These are phyloP conservation scores for Botrytis galanthina DNA, from an alignment of 2,329 filamentous ascomycete species.

Conservation along the genomic window DNA sequence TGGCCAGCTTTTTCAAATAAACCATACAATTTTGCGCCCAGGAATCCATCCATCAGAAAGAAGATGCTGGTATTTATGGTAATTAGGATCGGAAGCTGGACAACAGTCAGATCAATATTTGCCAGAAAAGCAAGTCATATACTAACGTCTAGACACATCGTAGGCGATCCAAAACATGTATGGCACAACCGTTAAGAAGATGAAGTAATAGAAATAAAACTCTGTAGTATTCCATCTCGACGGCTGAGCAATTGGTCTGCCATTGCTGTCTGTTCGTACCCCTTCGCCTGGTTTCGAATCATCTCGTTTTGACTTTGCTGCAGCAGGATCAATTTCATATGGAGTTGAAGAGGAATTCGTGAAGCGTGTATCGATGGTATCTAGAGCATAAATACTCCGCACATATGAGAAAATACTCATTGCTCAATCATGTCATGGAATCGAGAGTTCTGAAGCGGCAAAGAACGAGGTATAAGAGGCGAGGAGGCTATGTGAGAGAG, in stretches of 20 bases:
- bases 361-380: constrained; percentile 71
- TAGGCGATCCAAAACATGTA: constrained; percentile 91
- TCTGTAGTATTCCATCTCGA: constrained; percentile 85
- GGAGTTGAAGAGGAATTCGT: constrained; percentile 68
- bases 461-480: background rate
- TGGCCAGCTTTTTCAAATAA: background rate
- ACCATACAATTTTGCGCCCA: constrained; percentile 77
- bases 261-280: constrained; percentile 42
- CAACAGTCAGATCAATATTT: constrained; percentile 23
- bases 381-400: constrained; percentile 59
- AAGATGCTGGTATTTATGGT: constrained; percentile 66
- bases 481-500: background rate
- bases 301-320: constrained; percentile 32
- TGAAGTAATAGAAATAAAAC: constrained; percentile 76
- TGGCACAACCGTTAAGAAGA: constrained; percentile 66
- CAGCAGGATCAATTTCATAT: constrained; percentile 50
- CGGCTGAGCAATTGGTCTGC: constrained; percentile 51
- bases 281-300: constrained; percentile 33
- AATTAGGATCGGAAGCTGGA: constrained; percentile 77
- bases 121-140: constrained; percentile 2
- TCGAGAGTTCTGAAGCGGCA: background rate
- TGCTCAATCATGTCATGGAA: constrained; percentile 7
- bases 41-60: constrained; percentile 87
- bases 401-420: constrained; percentile 44
- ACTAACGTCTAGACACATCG: constrained; percentile 76